Percentiles rank a stretch among this genome's conserved stretches.
Evolutionary conservation across 2,329 filamentous ascomycete species (phyloP).

Genomic region (Aspergillus vadensis): DNA sequence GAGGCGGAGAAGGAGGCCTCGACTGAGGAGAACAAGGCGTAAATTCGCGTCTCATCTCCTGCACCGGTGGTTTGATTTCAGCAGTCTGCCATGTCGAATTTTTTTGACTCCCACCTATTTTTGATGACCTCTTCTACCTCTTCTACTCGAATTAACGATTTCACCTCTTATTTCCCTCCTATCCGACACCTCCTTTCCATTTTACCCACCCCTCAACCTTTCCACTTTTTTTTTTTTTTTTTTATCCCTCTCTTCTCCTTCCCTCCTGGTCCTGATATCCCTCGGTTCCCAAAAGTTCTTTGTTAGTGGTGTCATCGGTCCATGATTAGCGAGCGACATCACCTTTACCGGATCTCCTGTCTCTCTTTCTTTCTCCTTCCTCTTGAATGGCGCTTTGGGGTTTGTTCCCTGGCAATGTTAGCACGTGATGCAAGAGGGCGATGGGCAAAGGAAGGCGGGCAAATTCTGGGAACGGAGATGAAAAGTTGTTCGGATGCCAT

Average conservation of each 20-base stretch:
- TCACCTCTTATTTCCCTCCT: constrained; percentile 20
- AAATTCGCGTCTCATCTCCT: constrained; percentile 28
- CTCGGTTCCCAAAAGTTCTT: constrained; percentile 45
- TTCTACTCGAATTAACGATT: constrained; percentile 29
- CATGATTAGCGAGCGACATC: constrained; percentile 38
- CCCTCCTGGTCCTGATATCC: constrained; percentile 45
- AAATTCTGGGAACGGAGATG: constrained; percentile 23
- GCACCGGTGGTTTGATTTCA: constrained; percentile 14
- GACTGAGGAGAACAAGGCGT: constrained; percentile 45
- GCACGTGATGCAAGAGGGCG: constrained; percentile 1
- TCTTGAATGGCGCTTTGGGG: not conserved
- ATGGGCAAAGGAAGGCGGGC: not conserved
- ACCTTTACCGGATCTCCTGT: constrained; percentile 19
- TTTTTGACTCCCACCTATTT: constrained; percentile 34
- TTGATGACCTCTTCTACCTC: constrained; percentile 37
- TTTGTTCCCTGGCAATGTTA: not conserved
- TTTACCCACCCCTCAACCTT: constrained; percentile 25
- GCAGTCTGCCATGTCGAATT: constrained; percentile 28
- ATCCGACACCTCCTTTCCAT: constrained; percentile 18
- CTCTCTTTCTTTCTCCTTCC: constrained; percentile 5
- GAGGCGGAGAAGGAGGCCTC: constrained; percentile 47
- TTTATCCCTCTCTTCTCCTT: constrained; percentile 29
- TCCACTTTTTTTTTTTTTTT: constrained; percentile 23
- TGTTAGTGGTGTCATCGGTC: constrained; percentile 37
- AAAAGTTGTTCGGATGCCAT: constrained; percentile 29